phyloP scores from a whole-genome alignment of 768 basidiomycete species.

The Leccinum subgranulosum region DNA sequence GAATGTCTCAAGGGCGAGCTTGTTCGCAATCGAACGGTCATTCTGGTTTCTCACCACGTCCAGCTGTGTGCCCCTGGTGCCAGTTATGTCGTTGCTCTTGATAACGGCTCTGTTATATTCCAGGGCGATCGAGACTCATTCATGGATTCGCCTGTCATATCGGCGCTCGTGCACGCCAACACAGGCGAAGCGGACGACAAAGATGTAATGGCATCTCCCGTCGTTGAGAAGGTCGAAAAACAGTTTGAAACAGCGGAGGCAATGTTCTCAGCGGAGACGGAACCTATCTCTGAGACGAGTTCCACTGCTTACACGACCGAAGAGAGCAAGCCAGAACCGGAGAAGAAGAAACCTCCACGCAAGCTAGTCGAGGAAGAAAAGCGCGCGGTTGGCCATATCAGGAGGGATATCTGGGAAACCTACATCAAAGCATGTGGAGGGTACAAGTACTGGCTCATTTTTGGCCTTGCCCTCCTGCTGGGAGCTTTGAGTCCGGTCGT shows the following conservation, averaged over 20 bases:
- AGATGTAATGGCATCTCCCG: slow-evolving; percentile 29
- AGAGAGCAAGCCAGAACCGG: slow-evolving; percentile 33
- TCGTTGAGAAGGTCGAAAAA: background rate
- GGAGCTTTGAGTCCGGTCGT: slow-evolving; percentile 63
- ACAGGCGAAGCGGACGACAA: slow-evolving; percentile 40
- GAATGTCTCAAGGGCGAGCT: slow-evolving; percentile 80
- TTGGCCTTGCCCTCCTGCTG: slow-evolving; percentile 48
- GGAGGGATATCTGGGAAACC: slow-evolving; percentile 60
- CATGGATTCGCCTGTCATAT: slow-evolving; percentile 62
- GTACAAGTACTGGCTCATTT: slow-evolving; percentile 54
- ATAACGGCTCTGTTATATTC: slow-evolving; percentile 67
- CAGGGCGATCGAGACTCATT: slow-evolving; percentile 66
- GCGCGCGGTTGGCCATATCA: slow-evolving; percentile 71
- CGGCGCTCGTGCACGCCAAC: slow-evolving; percentile 60
- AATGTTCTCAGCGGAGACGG: slow-evolving; percentile 21
- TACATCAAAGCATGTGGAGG: slow-evolving; percentile 54
- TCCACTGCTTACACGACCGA: slow-evolving; percentile 41
- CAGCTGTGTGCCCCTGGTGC: slow-evolving; percentile 83
- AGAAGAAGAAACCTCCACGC: slow-evolving; percentile 61
- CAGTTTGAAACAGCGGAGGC: slow-evolving; percentile 12
- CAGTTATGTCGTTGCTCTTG: slow-evolving; percentile 76
- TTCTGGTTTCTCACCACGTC: slow-evolving; percentile 93
- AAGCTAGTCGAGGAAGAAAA: slow-evolving; percentile 86
- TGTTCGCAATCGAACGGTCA: slow-evolving; percentile 72
- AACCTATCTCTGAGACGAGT: slow-evolving; percentile 38